phyloP scores from a whole-genome alignment of 2,329 filamentous ascomycete species.

The Blumeriella jaapii region DNA sequence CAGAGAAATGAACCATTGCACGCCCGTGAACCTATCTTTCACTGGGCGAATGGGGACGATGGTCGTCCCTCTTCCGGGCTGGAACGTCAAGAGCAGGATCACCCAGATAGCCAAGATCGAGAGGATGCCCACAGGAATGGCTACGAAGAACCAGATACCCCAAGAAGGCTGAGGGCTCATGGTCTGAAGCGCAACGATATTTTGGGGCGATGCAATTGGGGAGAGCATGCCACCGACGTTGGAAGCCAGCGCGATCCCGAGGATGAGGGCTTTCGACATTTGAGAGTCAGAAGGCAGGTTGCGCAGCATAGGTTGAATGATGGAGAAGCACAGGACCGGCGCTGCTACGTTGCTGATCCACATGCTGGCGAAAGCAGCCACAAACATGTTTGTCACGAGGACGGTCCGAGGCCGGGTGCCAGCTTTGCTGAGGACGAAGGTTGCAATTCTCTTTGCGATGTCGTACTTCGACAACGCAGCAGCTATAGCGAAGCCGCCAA shows the following conservation, averaged over 20 bases:
- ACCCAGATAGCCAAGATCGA: constrained; percentile 84
- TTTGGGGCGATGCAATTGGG: constrained; percentile 93
- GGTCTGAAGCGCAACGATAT: constrained; percentile 90
- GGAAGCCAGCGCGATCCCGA: constrained; percentile 87
- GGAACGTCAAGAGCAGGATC: constrained; percentile 74
- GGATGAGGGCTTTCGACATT: constrained; percentile 90
- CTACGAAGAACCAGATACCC: constrained; percentile 95
- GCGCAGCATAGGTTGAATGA: constrained; percentile 93
- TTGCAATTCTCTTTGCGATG: constrained; percentile 95
- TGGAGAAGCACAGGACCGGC: constrained; percentile 92
- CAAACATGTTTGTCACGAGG: constrained; percentile 95
- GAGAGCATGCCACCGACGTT: constrained; percentile 96
- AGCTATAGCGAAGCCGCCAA: constrained; percentile 92
- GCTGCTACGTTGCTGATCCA: constrained; percentile 98
- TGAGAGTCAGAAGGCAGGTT: constrained; percentile 81
- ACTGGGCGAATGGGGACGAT: constrained; percentile 87
- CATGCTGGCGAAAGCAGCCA: constrained; percentile 96
- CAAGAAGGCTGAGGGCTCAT: constrained; percentile 88
- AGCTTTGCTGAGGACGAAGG: constrained; percentile 90
- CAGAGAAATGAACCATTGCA: constrained; percentile 85
- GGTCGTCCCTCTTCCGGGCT: constrained; percentile 70
- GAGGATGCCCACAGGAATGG: constrained; percentile 83
- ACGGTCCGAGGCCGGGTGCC: constrained; percentile 84
- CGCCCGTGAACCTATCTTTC: constrained; percentile 74
- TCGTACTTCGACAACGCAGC: constrained; percentile 94